Conservation (phyloP, 2,329 filamentous ascomycete species). For the Alternaria infectoria region DNA sequence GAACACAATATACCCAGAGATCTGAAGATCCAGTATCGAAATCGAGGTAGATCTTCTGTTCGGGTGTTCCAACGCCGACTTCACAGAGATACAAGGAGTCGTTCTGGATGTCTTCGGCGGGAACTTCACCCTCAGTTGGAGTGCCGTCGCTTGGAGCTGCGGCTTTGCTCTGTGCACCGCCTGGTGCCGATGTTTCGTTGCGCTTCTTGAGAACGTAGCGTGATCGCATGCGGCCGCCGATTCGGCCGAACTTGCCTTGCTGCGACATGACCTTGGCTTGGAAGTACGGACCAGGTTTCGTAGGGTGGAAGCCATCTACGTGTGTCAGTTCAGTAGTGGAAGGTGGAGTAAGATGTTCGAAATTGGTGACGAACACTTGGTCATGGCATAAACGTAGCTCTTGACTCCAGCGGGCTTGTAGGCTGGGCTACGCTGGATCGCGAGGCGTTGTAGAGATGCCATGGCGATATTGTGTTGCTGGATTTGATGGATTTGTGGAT, state of each 20-base stretch:
- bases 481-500: neutral
- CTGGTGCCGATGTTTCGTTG: neutral
- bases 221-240: conserved; percentile 30
- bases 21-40: conserved; percentile 73
- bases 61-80: conserved; percentile 67
- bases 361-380: conserved; percentile 23
- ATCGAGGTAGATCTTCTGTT: conserved; percentile 62
- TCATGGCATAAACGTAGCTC: conserved; percentile 27
- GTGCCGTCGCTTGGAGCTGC: neutral
- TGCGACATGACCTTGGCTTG: conserved; percentile 24
- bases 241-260: conserved; percentile 30
- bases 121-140: conserved; percentile 20
- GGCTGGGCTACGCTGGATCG: conserved; percentile 21
- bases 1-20: conserved; percentile 58
- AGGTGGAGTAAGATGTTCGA: too few relatives aligned
- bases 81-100: conserved; percentile 53
- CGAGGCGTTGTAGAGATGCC: conserved; percentile 24
- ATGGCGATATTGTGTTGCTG: neutral
- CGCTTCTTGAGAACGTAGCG: conserved; percentile 28
- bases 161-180: conserved; percentile 1
- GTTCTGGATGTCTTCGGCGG: conserved; percentile 30
- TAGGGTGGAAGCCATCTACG: conserved; percentile 31
- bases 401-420: conserved; percentile 27
- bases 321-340: too few relatives aligned
- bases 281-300: conserved; percentile 33